Conservation (phyloP, 306 rosid species). For the Prinsepia uniflora region DNA sequence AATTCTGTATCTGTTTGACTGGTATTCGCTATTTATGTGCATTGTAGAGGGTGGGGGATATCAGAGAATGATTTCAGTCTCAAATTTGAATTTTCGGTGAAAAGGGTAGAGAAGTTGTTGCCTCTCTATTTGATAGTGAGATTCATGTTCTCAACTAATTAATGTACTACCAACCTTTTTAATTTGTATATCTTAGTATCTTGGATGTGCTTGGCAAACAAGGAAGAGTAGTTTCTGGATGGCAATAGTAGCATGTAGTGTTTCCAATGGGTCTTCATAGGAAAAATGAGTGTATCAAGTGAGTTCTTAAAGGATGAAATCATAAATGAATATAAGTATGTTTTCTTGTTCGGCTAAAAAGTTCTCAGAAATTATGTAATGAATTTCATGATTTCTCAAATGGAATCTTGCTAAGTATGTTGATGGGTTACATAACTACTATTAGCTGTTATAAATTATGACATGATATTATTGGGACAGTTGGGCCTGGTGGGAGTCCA, state of each 20-base stretch:
- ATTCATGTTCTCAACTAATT: not conserved
- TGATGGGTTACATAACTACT: not conserved
- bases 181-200: not conserved
- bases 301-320: not conserved
- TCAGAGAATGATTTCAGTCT: not conserved
- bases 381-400: not conserved
- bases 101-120: not conserved
- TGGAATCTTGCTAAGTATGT: not conserved
- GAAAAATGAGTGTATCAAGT: not conserved
- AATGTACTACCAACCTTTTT: not conserved
- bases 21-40: not conserved
- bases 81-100: not conserved
- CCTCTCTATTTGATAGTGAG: not conserved
- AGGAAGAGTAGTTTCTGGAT: not conserved
- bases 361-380: not conserved
- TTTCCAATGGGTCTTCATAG: not conserved
- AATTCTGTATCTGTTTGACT: slow-evolving; percentile 12
- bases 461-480: slow-evolving; percentile 33
- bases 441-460: not conserved
- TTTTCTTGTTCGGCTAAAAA: not conserved
- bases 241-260: not conserved
- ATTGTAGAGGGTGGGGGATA: not conserved
- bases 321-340: not conserved
- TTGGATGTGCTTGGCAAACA: not conserved
- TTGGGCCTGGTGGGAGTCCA: slow-evolving; percentile 99